Evolutionary conservation across 2,329 filamentous ascomycete genomes (phyloP).

Genomic region (Clarireedia monteithiana): DNA sequence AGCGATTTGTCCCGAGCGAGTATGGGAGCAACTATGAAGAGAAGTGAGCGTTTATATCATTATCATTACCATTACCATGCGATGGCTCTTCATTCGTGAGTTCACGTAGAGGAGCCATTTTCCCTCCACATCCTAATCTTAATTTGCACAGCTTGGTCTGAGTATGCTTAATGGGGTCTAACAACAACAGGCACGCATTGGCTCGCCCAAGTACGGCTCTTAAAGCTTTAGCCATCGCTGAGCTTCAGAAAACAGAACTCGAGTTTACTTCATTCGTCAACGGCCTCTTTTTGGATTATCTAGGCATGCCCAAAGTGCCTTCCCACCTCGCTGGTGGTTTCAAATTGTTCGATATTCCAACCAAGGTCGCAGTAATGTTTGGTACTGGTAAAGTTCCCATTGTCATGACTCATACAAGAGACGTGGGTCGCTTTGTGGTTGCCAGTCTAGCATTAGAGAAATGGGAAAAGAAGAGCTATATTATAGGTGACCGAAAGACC

Average conservation of each 20-base stretch:
- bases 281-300: conserved; percentile 20
- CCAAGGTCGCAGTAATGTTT: conserved; percentile 19
- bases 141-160: too few relatives aligned
- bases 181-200: background rate
- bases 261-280: conserved; percentile 21
- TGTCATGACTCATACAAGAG: conserved; percentile 20
- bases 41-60: background rate
- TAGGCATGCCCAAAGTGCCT: conserved; percentile 14
- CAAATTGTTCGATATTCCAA: conserved; percentile 18
- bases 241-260: conserved; percentile 12
- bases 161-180: background rate
- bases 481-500: conserved; percentile 21
- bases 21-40: conserved; percentile 33
- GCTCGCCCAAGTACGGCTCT: background rate
- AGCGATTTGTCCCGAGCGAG: conserved; percentile 33
- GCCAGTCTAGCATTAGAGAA: conserved; percentile 14
- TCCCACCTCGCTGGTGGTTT: conserved; percentile 17
- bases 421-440: conserved; percentile 23
- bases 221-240: background rate
- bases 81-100: too few relatives aligned
- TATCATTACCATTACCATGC: background rate
- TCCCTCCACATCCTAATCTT: too few relatives aligned
- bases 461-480: conserved; percentile 18
- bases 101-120: too few relatives aligned
- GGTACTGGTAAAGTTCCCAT: conserved; percentile 18